Evolutionary conservation across 164 flowering plant genomes (phyloP).

Genomic region (Aristolochia fimbriata): DNA sequence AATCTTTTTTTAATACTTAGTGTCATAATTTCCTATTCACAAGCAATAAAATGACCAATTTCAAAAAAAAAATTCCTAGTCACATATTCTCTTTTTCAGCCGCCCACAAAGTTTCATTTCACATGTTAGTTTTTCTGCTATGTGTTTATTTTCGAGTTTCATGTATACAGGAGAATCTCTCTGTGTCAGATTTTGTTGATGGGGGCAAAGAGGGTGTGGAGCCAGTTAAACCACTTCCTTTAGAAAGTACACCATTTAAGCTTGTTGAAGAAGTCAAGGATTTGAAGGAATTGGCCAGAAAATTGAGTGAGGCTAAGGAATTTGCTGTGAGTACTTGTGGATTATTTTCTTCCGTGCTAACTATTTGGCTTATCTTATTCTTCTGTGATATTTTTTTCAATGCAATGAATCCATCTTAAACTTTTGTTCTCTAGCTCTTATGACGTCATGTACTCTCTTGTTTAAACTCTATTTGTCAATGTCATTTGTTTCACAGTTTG

Average conservation of each 20-base stretch:
- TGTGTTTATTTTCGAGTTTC: background rate
- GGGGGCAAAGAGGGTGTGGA: conserved; percentile 23
- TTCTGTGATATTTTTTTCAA: too few species aligned
- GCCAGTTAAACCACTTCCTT: conserved; percentile 44
- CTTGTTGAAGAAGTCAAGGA: conserved; percentile 71
- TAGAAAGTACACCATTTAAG: conserved; percentile 66
- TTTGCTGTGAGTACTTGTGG: conserved; percentile 57
- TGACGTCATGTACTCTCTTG: too few species aligned
- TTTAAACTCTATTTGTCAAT: too few species aligned
- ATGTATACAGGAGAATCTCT: conserved; percentile 49
- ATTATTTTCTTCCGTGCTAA: background rate
- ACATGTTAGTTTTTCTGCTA: background rate
- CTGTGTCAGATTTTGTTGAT: conserved; percentile 68
- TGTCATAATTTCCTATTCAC: too few species aligned
- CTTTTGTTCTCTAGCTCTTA: too few species aligned
- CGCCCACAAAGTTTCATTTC: too few species aligned
- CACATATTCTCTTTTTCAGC: too few species aligned
- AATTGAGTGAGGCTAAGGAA: conserved; percentile 57
- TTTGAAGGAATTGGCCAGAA: conserved; percentile 71
- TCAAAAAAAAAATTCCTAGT: too few species aligned
- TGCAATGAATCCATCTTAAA: too few species aligned
- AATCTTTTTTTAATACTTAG: too few species aligned
- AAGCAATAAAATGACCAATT: too few species aligned
- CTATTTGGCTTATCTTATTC: background rate
- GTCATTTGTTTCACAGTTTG: too few species aligned